Conservation (phyloP, 352 stramenopile genomes). For the Lagenidium sp. region DNA sequence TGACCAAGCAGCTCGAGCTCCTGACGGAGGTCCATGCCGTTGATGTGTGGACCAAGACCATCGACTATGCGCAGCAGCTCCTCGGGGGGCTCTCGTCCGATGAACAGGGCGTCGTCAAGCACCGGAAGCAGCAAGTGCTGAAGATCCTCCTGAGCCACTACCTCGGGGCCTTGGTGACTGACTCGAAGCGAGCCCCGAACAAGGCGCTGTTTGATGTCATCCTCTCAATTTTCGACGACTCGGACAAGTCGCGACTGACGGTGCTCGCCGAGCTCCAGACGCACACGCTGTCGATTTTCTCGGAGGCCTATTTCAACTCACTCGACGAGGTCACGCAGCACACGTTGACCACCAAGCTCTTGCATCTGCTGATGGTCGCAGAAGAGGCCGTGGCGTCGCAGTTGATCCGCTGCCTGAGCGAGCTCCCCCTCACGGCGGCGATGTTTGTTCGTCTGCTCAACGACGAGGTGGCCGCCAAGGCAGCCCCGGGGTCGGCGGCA, state of each 20-base stretch:
- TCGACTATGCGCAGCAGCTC: conserved; percentile 39
- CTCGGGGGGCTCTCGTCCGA: conserved; percentile 8
- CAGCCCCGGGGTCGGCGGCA: background rate
- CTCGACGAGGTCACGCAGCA: conserved; percentile 46
- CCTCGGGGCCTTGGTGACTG: conserved; percentile 23
- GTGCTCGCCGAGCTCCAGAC: conserved; percentile 10
- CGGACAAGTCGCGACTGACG: background rate
- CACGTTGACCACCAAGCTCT: conserved; percentile 30
- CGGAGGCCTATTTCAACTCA: conserved; percentile 24
- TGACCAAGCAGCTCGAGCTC: conserved; percentile 57
- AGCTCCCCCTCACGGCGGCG: conserved; percentile 33
- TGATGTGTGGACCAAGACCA: conserved; percentile 54
- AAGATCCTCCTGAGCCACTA: conserved; percentile 47
- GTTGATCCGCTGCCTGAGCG: conserved; percentile 40
- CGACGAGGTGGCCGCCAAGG: conserved; percentile 27
- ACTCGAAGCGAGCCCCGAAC: conserved; percentile 21
- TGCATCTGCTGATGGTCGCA: conserved; percentile 47
- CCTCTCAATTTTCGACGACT: no score
- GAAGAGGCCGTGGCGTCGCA: conserved; percentile 50
- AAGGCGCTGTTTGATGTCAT: conserved; percentile 53
- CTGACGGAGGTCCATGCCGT: conserved; percentile 37
- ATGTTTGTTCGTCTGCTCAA: conserved; percentile 49
- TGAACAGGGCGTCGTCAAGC: background rate
- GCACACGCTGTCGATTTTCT: conserved; percentile 27
- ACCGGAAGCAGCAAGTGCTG: conserved; percentile 21